Conservation (phyloP, 192 early-diverging fungal genomes). For the Neocallimastix lanati region DNA sequence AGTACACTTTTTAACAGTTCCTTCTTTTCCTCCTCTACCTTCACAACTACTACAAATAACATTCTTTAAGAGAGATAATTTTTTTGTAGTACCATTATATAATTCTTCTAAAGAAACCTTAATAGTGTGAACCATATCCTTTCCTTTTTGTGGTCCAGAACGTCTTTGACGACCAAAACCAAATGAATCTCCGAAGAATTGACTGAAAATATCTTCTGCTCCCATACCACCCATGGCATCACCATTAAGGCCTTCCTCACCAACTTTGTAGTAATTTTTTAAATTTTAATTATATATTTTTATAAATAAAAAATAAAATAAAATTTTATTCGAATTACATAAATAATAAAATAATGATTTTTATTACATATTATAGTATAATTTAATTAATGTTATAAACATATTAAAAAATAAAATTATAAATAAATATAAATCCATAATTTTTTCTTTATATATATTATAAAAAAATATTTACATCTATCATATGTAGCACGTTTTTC, state of each 20-base stretch:
- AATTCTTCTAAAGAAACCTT: slow-evolving; percentile 77
- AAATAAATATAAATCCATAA: too few species aligned
- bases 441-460: too few species aligned
- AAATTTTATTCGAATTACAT: slow-evolving; percentile 1
- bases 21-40: slow-evolving; percentile 92
- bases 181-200: slow-evolving; percentile 83
- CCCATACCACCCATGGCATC: slow-evolving; percentile 28
- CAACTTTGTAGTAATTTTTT: background rate
- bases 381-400: background rate
- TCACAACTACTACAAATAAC: slow-evolving; percentile 81
- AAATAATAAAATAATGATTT: slow-evolving; percentile 76
- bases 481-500: slow-evolving; percentile 87
- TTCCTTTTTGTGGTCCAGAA: slow-evolving; percentile 79
- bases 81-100: slow-evolving; percentile 76
- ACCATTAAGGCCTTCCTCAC: slow-evolving; percentile 23
- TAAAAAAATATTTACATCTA: slow-evolving; percentile 22
- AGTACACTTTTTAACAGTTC: slow-evolving; percentile 61
- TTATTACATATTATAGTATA: slow-evolving; percentile 23
- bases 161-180: slow-evolving; percentile 42
- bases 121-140: slow-evolving; percentile 77
- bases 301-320: too few species aligned
- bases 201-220: slow-evolving; percentile 87
- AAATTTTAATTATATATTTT: too few species aligned
- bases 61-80: slow-evolving; percentile 90
- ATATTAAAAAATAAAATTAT: too few species aligned